Evolutionary conservation across 2,329 filamentous ascomycete genomes (phyloP), one percentile per base, ranked within the genome.

Genomic region (Aspergillus spinulosporus): DNA sequence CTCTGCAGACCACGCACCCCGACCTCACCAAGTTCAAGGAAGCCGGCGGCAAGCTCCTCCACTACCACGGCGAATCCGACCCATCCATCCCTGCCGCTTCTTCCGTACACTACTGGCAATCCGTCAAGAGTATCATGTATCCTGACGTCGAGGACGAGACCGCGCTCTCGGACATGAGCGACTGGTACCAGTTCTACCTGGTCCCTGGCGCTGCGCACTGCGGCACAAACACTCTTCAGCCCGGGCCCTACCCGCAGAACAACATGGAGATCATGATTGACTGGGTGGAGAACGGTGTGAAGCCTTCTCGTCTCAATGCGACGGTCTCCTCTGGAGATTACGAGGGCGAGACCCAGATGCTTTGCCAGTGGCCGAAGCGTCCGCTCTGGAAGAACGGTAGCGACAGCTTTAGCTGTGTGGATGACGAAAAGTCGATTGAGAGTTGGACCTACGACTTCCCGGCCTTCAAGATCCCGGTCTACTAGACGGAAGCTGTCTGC

Each of bases 61-160:
- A 84, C 66, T 83, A 78, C 72, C 82, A 85, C 68, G 82, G 82
- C 51, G 82, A 85, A 67, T 79, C 78, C 0, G 83, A 85, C 66
- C 67, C 74, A 11, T 77, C 74, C 5, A 72, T 86, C 58, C 82
- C 82, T 1, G 67, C 82, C 1, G 80, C 74, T 3, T 82, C 80
- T 0, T 83, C 81, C 0, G 76, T 83, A 0, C 80, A 77, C 63
- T 86, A 84, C 73, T 80, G 76, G 68, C 74, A 84, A 52, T 78
- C 80, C 3, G 82, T 85, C 37, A 77, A 78, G 39, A 63, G 62
- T 2, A 72, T 78, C 67, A 82, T 84, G 79, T 80, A 80, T 64
- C 71, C 76, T 2, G 59, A 72, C 15, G 39, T 74, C 4, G 64
- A 68, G 2, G 74, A 73, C 56, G 69, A 74, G 3, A 72, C 76